Base-by-base conservation (phyloP, 176 grass and related monocot species). In the Dendrocalamus sinicus region DNA sequence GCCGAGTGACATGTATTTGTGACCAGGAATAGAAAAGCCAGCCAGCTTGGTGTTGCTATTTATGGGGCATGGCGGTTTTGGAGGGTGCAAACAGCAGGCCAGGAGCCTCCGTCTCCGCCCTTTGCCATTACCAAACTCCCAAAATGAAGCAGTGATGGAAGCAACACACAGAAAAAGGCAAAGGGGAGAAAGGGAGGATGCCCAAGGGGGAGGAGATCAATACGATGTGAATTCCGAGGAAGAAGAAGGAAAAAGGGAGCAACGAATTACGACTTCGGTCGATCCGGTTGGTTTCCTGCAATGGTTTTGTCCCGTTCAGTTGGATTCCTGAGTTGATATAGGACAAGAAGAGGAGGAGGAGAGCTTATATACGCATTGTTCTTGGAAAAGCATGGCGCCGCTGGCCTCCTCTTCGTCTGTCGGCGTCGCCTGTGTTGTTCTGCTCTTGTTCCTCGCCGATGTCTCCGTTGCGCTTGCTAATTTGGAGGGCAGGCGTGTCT, bases 61-160 rank as follows among this genome's bases (percentile, higher is more conserved):
- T 87, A 61, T 60, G 80, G 86, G 67, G 75, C 80, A 84, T 52
- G 73, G 67, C 80, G 8, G 68, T 84, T 79, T 87, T 63, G 75
- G 80, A 67, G 70, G 63, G 58, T 22, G 80, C 50, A 14, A 84
- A 22, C 84, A 57, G 67, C 43, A 84, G 59, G 80, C 69, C 57
- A 35, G 57, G 72, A 70, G 68, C 53, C 59, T 39, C 54, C 50
- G 40, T 47, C 69, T n/a, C 82, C 68, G 70, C 24, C 69, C 40
- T 19, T 12, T 12, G 78, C 89, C 80, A 67, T 83, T 50, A 48
- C 74, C 67, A 45, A 82, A 74, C 67, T 87, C 73, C 57, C 47
- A 22, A 41, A 23, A 40, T 43, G 82, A 22, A 26, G 58, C 72
- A 26, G 43, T 62, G 8, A 86, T 70, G 78, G 83, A 75, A 72